Percentiles rank a stretch among this genome's conserved stretches.
phyloP scores from a whole-genome alignment of 176 grass and related monocot genomes.

The Oropetium thomaeum region DNA sequence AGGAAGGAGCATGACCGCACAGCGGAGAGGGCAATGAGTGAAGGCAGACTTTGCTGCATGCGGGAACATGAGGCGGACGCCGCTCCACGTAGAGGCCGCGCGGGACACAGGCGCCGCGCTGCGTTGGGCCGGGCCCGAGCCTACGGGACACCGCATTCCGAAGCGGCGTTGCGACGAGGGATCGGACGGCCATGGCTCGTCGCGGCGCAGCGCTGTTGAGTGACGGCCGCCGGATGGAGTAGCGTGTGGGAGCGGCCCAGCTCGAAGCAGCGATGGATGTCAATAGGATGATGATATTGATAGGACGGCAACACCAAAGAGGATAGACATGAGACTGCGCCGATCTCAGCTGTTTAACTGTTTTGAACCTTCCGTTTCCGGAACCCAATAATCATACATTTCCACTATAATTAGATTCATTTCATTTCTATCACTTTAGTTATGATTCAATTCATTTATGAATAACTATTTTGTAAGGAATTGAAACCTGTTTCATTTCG shows the following conservation, averaged over 20 bases:
- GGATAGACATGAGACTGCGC: too few species aligned
- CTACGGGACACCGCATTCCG: not conserved
- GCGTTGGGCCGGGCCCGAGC: not conserved
- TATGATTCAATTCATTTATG: too few species aligned
- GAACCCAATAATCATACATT: too few species aligned
- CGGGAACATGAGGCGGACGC: slow-evolving; percentile 28
- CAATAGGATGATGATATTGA: too few species aligned
- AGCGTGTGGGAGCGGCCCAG: not conserved
- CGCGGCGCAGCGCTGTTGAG: not conserved
- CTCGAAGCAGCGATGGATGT: not conserved
- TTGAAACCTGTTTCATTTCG: too few species aligned
- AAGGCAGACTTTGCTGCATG: slow-evolving; percentile 30
- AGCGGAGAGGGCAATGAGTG: slow-evolving; percentile 7
- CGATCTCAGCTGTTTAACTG: too few species aligned
- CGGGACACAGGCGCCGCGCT: slow-evolving; percentile 10
- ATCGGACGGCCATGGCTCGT: slow-evolving; percentile 20
- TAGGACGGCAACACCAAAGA: too few species aligned
- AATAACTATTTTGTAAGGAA: too few species aligned
- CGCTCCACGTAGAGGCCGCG: slow-evolving; percentile 45
- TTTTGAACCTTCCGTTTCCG: too few species aligned
- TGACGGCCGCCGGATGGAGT: not conserved
- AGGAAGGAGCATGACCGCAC: slow-evolving; percentile 6
- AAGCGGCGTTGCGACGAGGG: not conserved
- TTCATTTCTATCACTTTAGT: too few species aligned
- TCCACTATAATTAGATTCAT: too few species aligned